Base-by-base conservation (phyloP, 1,284 basidiomycete genomes). In the Cutaneotrichosporon sp. region DNA sequence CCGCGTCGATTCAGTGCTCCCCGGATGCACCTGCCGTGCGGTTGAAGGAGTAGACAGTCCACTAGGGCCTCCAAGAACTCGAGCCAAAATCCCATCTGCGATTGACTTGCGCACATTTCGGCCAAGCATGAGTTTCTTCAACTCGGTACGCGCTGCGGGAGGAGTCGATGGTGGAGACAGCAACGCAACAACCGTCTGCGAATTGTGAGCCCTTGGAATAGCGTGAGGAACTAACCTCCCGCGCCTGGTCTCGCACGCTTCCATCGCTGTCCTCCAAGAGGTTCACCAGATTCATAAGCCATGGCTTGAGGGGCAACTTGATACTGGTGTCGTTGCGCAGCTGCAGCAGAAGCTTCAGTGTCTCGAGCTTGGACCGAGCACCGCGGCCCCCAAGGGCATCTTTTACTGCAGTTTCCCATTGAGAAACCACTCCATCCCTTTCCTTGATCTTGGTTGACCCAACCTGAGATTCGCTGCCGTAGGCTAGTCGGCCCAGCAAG, bases 211-310 rank as follows among this genome's bases (percentile, higher is more conserved):
- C n/a, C n/a, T n/a, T n/a, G n/a, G 26, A 19, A 32, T 8, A 17
- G 7, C 14, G 14, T 22, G 37, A 9, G 2, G 7, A 16, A 54
- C 70, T 55, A 39, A 75, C 75, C 54, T 71, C 67, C 46, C 85
- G 81, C 1, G 94, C 87, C 64, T 84, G 86, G 53, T 91, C 87
- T 33, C 96, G 84, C 44, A 98, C 94, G 60, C 83, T 82, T 4
- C 86, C 83, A 68, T 99, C 94, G 1, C 85, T 84, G 72, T 98
- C 93, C 75, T 96, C 88, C 20, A 98, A 79, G 37, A 85, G 78
- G 50, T 85, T 87, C 16, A 97, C 88, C 39, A 98, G 82, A 20
- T 80, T 75, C 0, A 87, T 75, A 26, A 96, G 80, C 72, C 89
- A 94, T 2, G 88, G 82, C 46, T 87, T 83, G 42, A 98, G 80